Percentiles rank a stretch among this genome's conserved stretches.
Conservation (phyloP, 768 basidiomycete genomes). For the Russula earlei region DNA sequence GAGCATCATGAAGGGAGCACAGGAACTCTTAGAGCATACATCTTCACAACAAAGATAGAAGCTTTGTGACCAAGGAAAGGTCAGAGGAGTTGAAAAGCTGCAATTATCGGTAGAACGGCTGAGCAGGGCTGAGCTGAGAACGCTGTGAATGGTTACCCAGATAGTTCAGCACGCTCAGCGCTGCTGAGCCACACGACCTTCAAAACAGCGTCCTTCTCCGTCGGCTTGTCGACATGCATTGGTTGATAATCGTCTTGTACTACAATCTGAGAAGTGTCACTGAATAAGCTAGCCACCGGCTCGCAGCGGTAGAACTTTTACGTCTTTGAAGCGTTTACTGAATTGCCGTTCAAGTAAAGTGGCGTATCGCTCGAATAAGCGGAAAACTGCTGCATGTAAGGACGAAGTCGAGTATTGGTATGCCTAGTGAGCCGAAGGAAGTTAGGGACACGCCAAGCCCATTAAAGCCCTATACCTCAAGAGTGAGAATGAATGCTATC, state of each 20-base stretch:
- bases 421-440: constrained; percentile 33
- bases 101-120: neutral
- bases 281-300: neutral
- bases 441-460: neutral
- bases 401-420: constrained; percentile 80
- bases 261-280: constrained; percentile 48
- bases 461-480: constrained; percentile 52
- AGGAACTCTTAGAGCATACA: constrained; percentile 32
- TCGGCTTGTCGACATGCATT: constrained; percentile 57
- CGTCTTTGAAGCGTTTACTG: constrained; percentile 70
- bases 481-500: constrained; percentile 78
- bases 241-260: constrained; percentile 81
- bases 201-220: constrained; percentile 67
- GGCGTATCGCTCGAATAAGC: constrained; percentile 85
- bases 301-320: constrained; percentile 28
- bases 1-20: neutral
- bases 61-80: constrained; percentile 89
- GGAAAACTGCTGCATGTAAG: constrained; percentile 75
- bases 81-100: constrained; percentile 57
- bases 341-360: constrained; percentile 74
- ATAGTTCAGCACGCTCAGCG: constrained; percentile 52
- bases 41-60: constrained; percentile 94
- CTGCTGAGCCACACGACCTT: constrained; percentile 73
- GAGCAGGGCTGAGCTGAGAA: neutral
- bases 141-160: constrained; percentile 31